Conservation (phyloP, 169 alveolate genomes). For the Cryptosporidium muris region DNA sequence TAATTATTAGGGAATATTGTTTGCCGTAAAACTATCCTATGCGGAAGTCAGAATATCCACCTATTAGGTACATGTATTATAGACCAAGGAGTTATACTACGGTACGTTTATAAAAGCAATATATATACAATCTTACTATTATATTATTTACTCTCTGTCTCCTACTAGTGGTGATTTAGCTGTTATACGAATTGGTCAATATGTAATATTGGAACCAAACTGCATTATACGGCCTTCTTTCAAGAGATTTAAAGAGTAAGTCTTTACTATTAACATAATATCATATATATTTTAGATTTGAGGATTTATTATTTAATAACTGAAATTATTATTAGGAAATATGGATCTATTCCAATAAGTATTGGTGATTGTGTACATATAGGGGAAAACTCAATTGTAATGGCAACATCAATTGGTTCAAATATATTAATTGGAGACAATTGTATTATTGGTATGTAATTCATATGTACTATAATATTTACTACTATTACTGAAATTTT, state of each 20-base stretch:
- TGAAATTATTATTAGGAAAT: background rate
- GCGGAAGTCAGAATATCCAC: constrained; percentile 74
- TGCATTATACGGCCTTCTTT: constrained; percentile 81
- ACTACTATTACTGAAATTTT: background rate
- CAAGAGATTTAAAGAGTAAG: constrained; percentile 49
- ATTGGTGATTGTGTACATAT: constrained; percentile 84
- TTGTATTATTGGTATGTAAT: constrained; percentile 75
- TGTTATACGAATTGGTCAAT: constrained; percentile 78
- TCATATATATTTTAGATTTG: too few species aligned
- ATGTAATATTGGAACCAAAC: constrained; percentile 77
- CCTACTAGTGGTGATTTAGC: constrained; percentile 82
- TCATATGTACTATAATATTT: background rate
- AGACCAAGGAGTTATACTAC: constrained; percentile 58
- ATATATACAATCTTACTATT: background rate
- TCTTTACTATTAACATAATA: too few species aligned
- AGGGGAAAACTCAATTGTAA: constrained; percentile 80
- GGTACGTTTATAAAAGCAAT: constrained; percentile 16
- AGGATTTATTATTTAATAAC: too few species aligned
- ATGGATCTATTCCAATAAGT: constrained; percentile 73
- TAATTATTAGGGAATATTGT: constrained; percentile 70
- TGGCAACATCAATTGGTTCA: constrained; percentile 82
- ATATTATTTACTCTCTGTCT: background rate
- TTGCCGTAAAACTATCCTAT: constrained; percentile 72
- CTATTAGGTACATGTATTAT: constrained; percentile 72
- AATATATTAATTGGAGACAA: constrained; percentile 84